Conservation (phyloP, 2,329 filamentous ascomycete species). For the Stromatinia cepivora region DNA sequence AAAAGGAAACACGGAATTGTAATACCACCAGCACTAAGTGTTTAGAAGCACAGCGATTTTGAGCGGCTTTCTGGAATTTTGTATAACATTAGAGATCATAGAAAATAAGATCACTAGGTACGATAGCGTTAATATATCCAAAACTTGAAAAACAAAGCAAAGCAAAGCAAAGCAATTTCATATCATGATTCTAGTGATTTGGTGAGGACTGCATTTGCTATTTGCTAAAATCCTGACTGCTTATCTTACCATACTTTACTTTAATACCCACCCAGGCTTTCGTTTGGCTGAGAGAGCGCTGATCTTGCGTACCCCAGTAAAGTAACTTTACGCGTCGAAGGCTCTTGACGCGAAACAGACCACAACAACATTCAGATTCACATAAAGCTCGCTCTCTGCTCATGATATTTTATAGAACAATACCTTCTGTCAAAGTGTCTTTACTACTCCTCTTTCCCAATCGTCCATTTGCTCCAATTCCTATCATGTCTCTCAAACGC, state of each 20-base stretch:
- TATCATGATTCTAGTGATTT: neutral
- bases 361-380: neutral
- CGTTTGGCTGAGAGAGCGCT: conserved; percentile 1
- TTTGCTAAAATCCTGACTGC: neutral
- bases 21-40: conserved; percentile 12
- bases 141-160: neutral
- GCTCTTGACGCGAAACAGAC: neutral
- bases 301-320: conserved; percentile 22
- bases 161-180: neutral
- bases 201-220: neutral
- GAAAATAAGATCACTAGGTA: conserved; percentile 12
- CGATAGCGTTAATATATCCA: conserved; percentile 6
- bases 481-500: conserved; percentile 57
- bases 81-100: conserved; percentile 27
- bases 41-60: conserved; percentile 34
- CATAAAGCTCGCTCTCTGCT: conserved; percentile 4
- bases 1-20: conserved; percentile 16
- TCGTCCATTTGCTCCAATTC: conserved; percentile 8
- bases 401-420: neutral
- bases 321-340: conserved; percentile 17
- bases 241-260: neutral
- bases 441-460: conserved; percentile 27
- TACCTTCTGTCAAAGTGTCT: conserved; percentile 29
- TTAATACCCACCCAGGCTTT: neutral
- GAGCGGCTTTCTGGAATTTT: conserved; percentile 25